These are phyloP conservation scores for Bryoerythrophyllum caledonicum DNA, from an alignment of 225 moss, liverwort and hornwort genomes.

Conservation along the genomic window DNA sequence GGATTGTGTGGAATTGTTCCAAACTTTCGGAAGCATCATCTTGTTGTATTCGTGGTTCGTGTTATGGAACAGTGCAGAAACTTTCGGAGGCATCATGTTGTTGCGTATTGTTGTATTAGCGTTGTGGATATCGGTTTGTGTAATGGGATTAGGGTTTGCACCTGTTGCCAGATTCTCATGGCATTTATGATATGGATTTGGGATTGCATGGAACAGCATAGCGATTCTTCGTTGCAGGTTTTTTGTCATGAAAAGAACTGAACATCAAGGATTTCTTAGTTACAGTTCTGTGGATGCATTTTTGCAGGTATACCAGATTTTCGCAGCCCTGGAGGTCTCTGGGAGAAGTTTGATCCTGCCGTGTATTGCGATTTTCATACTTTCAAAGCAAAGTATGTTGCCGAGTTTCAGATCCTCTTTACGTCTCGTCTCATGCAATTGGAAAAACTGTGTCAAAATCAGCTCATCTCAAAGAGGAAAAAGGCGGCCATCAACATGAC, in stretches of 20 bases:
- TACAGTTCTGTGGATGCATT: neutral
- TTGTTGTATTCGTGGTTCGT: neutral
- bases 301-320: constrained; percentile 52
- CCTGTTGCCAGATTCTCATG: neutral
- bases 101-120: neutral
- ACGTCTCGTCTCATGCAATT: constrained; percentile 5
- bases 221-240: neutral
- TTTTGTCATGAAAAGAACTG: neutral
- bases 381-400: constrained; percentile 43
- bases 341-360: constrained; percentile 50
- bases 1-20: no score
- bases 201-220: neutral
- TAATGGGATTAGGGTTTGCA: neutral
- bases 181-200: neutral
- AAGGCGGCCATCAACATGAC: no score
- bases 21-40: neutral
- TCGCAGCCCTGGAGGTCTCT: constrained; percentile 54
- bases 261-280: neutral
- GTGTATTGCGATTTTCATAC: constrained; percentile 38
- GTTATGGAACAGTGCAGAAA: no score
- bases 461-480: no score
- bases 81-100: neutral
- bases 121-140: neutral
- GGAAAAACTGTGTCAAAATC: neutral
- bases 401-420: constrained; percentile 20